Base-by-base conservation (phyloP, 345 rosid species). In the Raphanus sativus region DNA sequence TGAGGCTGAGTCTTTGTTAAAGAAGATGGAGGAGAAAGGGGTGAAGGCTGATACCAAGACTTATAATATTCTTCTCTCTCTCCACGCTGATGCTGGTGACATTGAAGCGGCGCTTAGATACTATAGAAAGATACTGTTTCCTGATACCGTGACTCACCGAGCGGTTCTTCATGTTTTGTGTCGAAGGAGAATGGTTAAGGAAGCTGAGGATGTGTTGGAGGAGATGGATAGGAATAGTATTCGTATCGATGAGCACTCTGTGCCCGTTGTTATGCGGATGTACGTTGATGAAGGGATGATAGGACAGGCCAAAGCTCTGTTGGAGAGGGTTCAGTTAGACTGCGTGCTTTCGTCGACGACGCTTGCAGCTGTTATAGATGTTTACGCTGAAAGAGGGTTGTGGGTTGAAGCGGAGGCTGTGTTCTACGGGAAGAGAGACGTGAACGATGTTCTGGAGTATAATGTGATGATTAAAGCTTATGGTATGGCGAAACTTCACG, bases 391-490 rank as follows among this genome's bases (percentile, higher is more conserved):
- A 74, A 90, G 80, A 82, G 92, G 91, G 34, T 70, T 91, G 78
- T 89, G 94, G 91, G 86, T 84, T 67, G 98, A 94, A 83, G 91
- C 97, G 0, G 96, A 94, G 82, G 77, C 82, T 73, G 80, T 89
- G 48, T 89, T 93, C 78, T 74, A 85, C 59, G 68, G 90, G 13
- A 90, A 84, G 75, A 88, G 86, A 63, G 81, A 75, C 62, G 54
- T 74, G 62, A 89, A 83, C 69, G 89, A 83, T 81, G 85, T 90
- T 75, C 52, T 86, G 79, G 96, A 91, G 63, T 91, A 89, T 45
- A 91, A 94, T 69, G 94, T 90, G 67, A 89, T 91, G 98, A 72
- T 94, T 76, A 94, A 91, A 85, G 96, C 94, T 70, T 94, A 88
- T 81, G 98, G 98, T n/a, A 94, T 77, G 83, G 93, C 86, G 1